Evolutionary conservation across 2,329 filamentous ascomycete genomes (phyloP).

Genomic region (Xylaria polymorpha): DNA sequence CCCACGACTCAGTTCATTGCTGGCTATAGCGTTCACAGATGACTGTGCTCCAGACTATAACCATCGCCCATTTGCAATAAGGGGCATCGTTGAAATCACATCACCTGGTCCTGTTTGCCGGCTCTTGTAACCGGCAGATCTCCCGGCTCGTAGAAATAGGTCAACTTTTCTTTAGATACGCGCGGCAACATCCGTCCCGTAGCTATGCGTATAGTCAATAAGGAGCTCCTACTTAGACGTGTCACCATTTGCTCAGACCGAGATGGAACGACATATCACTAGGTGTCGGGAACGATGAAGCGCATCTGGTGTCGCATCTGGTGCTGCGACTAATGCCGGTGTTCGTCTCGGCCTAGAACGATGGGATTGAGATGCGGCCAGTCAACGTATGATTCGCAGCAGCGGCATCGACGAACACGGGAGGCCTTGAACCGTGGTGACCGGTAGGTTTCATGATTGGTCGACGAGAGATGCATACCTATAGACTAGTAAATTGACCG

Average conservation of each 20-base stretch:
- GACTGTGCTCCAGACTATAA: not conserved
- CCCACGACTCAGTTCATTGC: not conserved
- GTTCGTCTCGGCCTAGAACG: conserved; percentile 18
- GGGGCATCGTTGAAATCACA: not conserved
- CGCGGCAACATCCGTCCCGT: conserved; percentile 17
- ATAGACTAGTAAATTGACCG: not conserved
- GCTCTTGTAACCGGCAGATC: not conserved
- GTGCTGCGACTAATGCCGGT: conserved; percentile 23
- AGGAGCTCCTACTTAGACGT: not conserved
- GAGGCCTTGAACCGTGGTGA: not conserved
- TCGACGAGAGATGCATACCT: not conserved
- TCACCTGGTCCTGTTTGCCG: conserved; percentile 1
- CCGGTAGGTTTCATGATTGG: conserved; percentile 20
- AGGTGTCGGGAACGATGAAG: conserved; percentile 17
- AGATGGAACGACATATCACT: conserved; percentile 16
- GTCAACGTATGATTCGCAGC: conserved; percentile 28
- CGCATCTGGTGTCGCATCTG: conserved; percentile 24
- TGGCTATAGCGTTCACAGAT: not conserved
- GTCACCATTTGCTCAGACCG: conserved; percentile 13
- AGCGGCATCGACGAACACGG: conserved; percentile 16
- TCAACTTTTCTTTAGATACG: not conserved
- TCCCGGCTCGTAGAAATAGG: conserved; percentile 4
- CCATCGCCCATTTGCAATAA: not conserved
- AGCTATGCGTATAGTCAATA: not conserved
- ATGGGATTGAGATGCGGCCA: conserved; percentile 18